phyloP scores from a whole-genome alignment of 495 filamentous ascomycete genomes.

The Trichoderma reesei region DNA sequence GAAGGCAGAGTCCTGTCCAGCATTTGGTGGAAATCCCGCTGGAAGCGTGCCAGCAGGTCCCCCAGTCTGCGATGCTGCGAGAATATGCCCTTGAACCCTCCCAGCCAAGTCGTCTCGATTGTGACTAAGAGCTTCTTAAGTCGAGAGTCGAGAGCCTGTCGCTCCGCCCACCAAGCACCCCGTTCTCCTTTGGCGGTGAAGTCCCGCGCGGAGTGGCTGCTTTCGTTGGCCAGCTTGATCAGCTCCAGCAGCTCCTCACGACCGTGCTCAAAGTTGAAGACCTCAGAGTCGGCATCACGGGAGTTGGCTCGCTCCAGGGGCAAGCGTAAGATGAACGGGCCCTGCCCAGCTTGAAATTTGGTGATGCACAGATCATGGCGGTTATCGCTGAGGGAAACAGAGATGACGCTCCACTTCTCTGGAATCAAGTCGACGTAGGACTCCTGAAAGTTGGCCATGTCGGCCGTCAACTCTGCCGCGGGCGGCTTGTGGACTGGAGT shows the following conservation, averaged over 20 bases:
- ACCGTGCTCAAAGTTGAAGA: conserved; percentile 73
- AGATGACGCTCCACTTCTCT: conserved; percentile 71
- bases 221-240: conserved; percentile 66
- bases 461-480: conserved; percentile 18
- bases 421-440: conserved; percentile 80
- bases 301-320: conserved; percentile 73
- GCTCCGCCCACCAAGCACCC: conserved; percentile 78
- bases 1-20: conserved; percentile 83
- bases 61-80: conserved; percentile 54
- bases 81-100: conserved; percentile 86
- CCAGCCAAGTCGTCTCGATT: conserved; percentile 89
- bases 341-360: conserved; percentile 58
- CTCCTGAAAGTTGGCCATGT: conserved; percentile 49
- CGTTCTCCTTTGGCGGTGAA: conserved; percentile 50
- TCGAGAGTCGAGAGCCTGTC: conserved; percentile 66
- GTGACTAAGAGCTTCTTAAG: conserved; percentile 70
- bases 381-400: conserved; percentile 70
- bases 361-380: conserved; percentile 74
- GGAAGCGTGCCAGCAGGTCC: conserved; percentile 60
- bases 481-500: background rate
- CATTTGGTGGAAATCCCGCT: conserved; percentile 66
- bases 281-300: conserved; percentile 68
- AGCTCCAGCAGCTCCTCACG: conserved; percentile 72
- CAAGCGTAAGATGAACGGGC: conserved; percentile 75
- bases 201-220: conserved; percentile 50